Evolutionary conservation across 768 basidiomycete genomes (phyloP), one percentile per base, ranked within the genome.

Genomic region (Omphalotus guepiniiformis): DNA sequence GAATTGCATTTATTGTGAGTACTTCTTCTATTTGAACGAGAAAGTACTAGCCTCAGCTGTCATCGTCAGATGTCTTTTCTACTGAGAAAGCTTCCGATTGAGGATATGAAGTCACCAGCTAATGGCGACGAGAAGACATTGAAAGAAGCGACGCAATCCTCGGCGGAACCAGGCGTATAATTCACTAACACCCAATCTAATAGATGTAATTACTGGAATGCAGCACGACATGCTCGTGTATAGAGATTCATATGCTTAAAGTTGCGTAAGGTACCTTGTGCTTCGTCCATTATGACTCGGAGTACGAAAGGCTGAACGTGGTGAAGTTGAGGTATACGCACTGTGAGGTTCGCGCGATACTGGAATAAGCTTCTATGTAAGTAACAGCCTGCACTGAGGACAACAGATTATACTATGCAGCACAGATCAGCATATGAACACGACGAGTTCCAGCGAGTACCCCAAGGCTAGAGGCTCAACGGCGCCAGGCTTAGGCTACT

Each of bases 1-100:
- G 80, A 25, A 57, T 80, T 45, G 82, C 86, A 29, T 73, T 80
- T 56, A 56, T 87, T 63, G 83, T 86, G 58, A 56, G 66, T 51
- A 34, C 50, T 29, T 43, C 30, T n/a, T n/a, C n/a, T n/a, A n/a
- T 19, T 11, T 47, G 13, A 6, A 16, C 21, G 18, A 18, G 22
- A 40, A 23, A 28, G 26, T 39, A 39, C 42, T 42, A 34, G 39
- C 9, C 36, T 43, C 13, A 49, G n/a, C 8, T 35, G 35, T 32
- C 30, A 12, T 39, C 42, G 36, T 48, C 47, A 77, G 75, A 53
- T 75, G 44, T 74, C 74, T 8, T 57, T 74, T 7, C 45, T 69
- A 3, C 49, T 77, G 47, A 68, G 61, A 52, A 71, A 62, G 46
- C 54, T 72, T 42, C 57, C 70, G 29, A 67, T 66, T 40, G 58